phyloP scores from a whole-genome alignment of 345 rosid species.

The Cardiospermum halicacabum region DNA sequence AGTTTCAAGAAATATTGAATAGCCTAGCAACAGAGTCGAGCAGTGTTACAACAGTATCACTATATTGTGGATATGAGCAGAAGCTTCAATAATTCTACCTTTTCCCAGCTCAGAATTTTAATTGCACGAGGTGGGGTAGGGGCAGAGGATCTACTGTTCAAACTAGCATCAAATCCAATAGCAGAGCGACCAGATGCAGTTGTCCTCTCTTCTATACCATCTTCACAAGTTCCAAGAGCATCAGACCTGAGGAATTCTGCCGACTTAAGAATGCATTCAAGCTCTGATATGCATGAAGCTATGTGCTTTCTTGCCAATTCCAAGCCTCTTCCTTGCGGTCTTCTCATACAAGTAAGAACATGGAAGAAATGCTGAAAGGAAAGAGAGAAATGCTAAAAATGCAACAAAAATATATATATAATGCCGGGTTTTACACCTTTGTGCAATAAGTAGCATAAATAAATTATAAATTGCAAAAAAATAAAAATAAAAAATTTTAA shows the following conservation, averaged over 20 bases:
- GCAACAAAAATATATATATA: constrained; percentile 6
- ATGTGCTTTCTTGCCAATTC: constrained; percentile 91
- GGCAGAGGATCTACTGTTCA: constrained; percentile 83
- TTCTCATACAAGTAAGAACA: constrained; percentile 72
- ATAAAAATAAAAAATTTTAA: too few species aligned
- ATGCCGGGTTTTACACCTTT: neutral
- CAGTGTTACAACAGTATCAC: constrained; percentile 17
- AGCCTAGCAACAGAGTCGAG: constrained; percentile 50
- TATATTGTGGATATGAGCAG: constrained; percentile 3
- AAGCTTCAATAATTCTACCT: constrained; percentile 38
- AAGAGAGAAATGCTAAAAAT: constrained; percentile 18
- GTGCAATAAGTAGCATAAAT: neutral
- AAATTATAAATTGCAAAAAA: neutral
- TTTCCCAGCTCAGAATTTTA: constrained; percentile 77
- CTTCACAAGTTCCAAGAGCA: constrained; percentile 29
- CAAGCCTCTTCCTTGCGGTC: constrained; percentile 94
- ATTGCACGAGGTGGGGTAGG: constrained; percentile 96
- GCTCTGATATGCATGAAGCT: constrained; percentile 74
- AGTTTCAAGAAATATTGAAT: constrained; percentile 82
- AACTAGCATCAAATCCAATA: constrained; percentile 85
- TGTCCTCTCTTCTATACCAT: constrained; percentile 54
- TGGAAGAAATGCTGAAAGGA: constrained; percentile 85
- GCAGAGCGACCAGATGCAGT: constrained; percentile 83
- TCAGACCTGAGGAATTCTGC: constrained; percentile 43
- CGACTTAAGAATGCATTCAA: constrained; percentile 52